Conservation (phyloP, 2,329 filamentous ascomycete genomes). For the Verticillium nonalfalfae region DNA sequence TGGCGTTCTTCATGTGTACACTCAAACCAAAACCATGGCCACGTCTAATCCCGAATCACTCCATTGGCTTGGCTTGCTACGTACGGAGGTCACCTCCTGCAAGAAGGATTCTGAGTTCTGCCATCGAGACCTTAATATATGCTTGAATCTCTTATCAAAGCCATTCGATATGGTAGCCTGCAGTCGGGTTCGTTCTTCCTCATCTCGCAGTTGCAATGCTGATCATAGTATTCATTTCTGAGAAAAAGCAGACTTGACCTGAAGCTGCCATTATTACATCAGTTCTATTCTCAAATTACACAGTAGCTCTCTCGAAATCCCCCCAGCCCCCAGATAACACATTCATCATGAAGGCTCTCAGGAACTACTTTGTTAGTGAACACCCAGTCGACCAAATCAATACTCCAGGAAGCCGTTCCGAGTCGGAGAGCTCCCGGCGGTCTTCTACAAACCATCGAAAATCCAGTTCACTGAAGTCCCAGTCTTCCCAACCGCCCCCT, state of each 20-base stretch:
- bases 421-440: background rate
- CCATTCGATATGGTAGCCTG: background rate
- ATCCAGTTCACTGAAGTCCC: background rate
- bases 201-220: background rate
- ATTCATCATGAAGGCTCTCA: conserved; percentile 10
- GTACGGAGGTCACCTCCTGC: too few relatives aligned
- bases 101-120: background rate
- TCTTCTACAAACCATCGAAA: background rate
- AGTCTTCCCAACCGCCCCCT: conserved; percentile 2
- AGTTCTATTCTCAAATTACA: background rate
- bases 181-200: background rate
- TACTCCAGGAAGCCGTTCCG: background rate
- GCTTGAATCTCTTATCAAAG: background rate
- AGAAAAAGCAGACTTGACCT: too few relatives aligned
- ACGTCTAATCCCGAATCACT: too few relatives aligned
- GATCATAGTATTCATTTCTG: too few relatives aligned
- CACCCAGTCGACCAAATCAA: background rate
- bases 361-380: conserved; percentile 8
- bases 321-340: background rate
- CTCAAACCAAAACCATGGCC: background rate
- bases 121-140: background rate
- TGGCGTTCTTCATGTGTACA: too few relatives aligned
- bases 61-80: too few relatives aligned
- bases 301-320: background rate
- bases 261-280: too few relatives aligned